Base-by-base conservation (phyloP, 2,329 filamentous ascomycete genomes). In the Hortaea werneckii region DNA sequence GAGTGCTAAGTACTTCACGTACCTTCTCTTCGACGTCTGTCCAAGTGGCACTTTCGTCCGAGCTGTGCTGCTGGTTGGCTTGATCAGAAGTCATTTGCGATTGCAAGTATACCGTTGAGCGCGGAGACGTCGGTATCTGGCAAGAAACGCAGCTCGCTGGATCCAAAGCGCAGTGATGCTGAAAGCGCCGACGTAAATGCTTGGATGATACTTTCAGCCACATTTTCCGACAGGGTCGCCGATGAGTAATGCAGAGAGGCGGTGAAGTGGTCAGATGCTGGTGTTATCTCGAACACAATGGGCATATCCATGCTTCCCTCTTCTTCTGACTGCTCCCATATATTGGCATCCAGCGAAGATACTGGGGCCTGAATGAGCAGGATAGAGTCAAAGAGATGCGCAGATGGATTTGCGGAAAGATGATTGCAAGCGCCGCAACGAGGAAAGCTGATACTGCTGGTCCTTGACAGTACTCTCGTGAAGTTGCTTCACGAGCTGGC, bases 311-410 rank as follows among this genome's bases (percentile, higher is more conserved):
- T 89, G 5, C 75, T 69, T 29, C 78, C 75, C 42, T 67, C 57
- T 40, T 80, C 68, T 56, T 44, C 68, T 55, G 28, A 75, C 55
- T 13, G 9, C 7, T 59, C 66, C 76, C 76, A 79, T 32, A 78
- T 67, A 1, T 56, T 54, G 5, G 59, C 11, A 50, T 78, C 67
- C 6, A 78, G 60, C 1, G 62, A 50, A 7, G 52, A 45, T 5
- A 70, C 57, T 0, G 76, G 71, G 38, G 82, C 80, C 58, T 95
- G 89, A 8, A 95, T 69, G 41, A 95, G 76, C 11, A 95, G 69
- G 29, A 95, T 66, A 1, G 83, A 85, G 59, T 94, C 86, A 60
- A 95, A 95, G 0, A 95, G 67, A 9, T 72, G 72, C 12, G 66
- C 72, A n/a, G 26, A 12, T 47, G 73, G 60, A 46, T 63, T 43